Percentiles rank a stretch among this genome's conserved stretches.
Evolutionary conservation across 2,329 filamentous ascomycete species (phyloP).

Genomic region (Atkinsonella texensis): DNA sequence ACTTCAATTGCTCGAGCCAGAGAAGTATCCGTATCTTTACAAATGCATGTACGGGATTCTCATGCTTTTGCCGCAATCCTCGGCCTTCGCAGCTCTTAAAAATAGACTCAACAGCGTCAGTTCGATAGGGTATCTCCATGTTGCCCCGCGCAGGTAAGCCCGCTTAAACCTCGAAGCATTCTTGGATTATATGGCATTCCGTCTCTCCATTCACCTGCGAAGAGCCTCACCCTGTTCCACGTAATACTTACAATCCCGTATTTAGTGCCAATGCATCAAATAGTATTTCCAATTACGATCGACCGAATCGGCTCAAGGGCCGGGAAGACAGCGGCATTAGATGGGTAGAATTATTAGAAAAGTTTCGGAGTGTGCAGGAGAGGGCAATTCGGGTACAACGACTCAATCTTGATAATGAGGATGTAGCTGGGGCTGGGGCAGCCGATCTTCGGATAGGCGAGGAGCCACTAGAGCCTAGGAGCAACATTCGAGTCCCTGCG

Average conservation of each 20-base stretch:
- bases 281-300: constrained; percentile 49
- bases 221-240: background rate
- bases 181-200: constrained; percentile 1
- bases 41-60: constrained; percentile 94
- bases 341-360: constrained; percentile 88
- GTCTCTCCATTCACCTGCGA: background rate
- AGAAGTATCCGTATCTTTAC: constrained; percentile 89
- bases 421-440: constrained; percentile 32
- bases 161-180: background rate
- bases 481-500: constrained; percentile 27
- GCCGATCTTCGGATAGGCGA: constrained; percentile 31
- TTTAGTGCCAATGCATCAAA: constrained; percentile 34
- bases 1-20: constrained; percentile 87
- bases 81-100: constrained; percentile 90
- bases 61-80: constrained; percentile 97
- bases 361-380: constrained; percentile 87
- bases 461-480: constrained; percentile 25
- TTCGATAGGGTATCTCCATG: constrained; percentile 90
- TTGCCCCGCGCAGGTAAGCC: constrained; percentile 64
- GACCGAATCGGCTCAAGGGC: constrained; percentile 66
- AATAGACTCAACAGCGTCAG: constrained; percentile 95
- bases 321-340: constrained; percentile 76
- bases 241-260: constrained; percentile 7
- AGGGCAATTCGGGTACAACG: constrained; percentile 61
- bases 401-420: constrained; percentile 38